These are phyloP conservation scores for Adenanthera pavonina DNA, from an alignment of 306 rosid species.

Conservation along the genomic window DNA sequence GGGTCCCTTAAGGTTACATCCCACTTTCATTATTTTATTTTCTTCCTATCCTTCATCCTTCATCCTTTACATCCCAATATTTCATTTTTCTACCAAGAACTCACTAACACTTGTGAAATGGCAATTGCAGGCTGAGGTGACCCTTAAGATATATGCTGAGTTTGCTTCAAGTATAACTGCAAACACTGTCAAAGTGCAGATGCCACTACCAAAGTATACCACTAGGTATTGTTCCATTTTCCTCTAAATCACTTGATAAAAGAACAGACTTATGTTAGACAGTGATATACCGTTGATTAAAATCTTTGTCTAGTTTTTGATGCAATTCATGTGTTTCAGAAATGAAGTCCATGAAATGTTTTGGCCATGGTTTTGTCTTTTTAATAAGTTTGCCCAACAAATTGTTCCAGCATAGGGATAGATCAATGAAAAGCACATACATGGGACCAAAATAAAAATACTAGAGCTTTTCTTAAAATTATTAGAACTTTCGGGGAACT, in stretches of 20 bases:
- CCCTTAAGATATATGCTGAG: slow-evolving; percentile 77
- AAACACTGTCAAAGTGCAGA: slow-evolving; percentile 73
- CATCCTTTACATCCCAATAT: slow-evolving; percentile 20
- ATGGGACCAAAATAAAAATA: slow-evolving; percentile 11
- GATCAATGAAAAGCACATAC: slow-evolving; percentile 5
- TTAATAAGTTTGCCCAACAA: background rate
- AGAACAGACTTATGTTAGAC: slow-evolving; percentile 30
- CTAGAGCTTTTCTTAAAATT: slow-evolving; percentile 14
- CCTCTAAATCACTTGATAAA: slow-evolving; percentile 28
- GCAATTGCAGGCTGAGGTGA: slow-evolving; percentile 72
- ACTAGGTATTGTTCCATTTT: slow-evolving; percentile 46
- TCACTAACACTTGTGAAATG: slow-evolving; percentile 21
- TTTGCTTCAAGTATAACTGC: slow-evolving; percentile 79
- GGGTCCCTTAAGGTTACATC: slow-evolving; percentile 68
- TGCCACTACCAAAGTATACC: slow-evolving; percentile 85
- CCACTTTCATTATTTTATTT: slow-evolving; percentile 18
- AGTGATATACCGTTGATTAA: slow-evolving; percentile 24
- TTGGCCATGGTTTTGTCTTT: background rate
- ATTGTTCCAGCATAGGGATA: background rate
- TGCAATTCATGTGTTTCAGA: slow-evolving; percentile 1
- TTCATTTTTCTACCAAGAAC: slow-evolving; percentile 20
- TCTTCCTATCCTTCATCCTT: slow-evolving; percentile 2
- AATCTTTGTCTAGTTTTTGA: slow-evolving; percentile 25
- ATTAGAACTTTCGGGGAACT: background rate
- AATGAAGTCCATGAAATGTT: background rate